phyloP scores from a whole-genome alignment of 768 basidiomycete genomes.

The Hirschioporus abietinus region DNA sequence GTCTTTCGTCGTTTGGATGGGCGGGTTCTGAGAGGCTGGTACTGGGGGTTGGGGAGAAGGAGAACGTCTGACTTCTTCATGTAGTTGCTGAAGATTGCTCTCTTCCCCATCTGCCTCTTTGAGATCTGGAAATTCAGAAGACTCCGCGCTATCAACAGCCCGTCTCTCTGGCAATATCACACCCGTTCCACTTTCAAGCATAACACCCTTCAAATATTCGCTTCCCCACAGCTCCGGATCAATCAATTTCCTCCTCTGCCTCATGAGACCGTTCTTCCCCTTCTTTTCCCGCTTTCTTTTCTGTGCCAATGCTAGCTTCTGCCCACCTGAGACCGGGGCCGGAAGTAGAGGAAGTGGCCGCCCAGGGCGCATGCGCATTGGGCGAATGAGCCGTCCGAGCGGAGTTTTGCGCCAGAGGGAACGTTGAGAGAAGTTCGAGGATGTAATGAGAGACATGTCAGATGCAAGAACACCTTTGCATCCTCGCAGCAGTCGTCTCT shows the following conservation, averaged over 20 bases:
- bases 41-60: too few relatives aligned
- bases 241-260: conserved; percentile 61
- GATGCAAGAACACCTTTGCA: conserved; percentile 39
- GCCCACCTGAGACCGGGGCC: background rate
- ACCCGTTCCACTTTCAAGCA: conserved; percentile 40
- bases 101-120: conserved; percentile 1
- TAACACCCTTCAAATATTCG: conserved; percentile 61
- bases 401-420: conserved; percentile 67
- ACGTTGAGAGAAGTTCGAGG: conserved; percentile 45
- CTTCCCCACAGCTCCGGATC: conserved; percentile 72
- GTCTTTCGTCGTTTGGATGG: conserved; percentile 5
- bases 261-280: conserved; percentile 28
- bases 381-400: conserved; percentile 58
- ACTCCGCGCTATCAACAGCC: background rate
- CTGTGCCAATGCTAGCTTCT: conserved; percentile 1
- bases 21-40: background rate
- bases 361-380: conserved; percentile 65
- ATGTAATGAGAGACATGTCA: conserved; percentile 63
- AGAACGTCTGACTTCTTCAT: too few relatives aligned
- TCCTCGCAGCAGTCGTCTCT: conserved; percentile 16
- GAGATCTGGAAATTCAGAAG: background rate
- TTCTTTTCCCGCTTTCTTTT: conserved; percentile 12
- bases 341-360: conserved; percentile 43
- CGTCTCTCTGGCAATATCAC: background rate
- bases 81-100: background rate